phyloP scores from a whole-genome alignment of 2,329 filamentous ascomycete species.

The Xylaria multiplex region DNA sequence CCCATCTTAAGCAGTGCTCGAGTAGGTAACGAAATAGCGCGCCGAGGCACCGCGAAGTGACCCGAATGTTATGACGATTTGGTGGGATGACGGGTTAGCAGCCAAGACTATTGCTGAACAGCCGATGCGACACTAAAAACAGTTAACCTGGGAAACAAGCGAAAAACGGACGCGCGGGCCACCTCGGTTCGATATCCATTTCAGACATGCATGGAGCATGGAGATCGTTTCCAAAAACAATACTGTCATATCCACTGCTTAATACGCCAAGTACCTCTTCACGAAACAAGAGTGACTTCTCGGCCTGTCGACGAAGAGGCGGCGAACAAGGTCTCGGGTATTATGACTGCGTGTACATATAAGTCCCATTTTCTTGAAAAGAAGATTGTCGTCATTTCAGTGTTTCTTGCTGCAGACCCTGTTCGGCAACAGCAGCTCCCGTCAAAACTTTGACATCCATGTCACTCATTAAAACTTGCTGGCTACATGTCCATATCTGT shows the following conservation, averaged over 20 bases:
- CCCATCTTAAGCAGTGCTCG: background rate
- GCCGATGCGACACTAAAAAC: background rate
- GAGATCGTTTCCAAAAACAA: conserved; percentile 13
- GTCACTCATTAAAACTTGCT: background rate
- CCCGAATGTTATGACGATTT: conserved; percentile 11
- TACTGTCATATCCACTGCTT: conserved; percentile 1
- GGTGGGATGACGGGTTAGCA: conserved; percentile 2
- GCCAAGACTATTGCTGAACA: too few species aligned
- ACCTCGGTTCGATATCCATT: background rate
- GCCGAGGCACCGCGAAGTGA: conserved; percentile 6
- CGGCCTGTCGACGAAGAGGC: too few species aligned
- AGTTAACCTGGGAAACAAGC: background rate
- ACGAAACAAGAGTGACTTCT: too few species aligned
- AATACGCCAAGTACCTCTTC: background rate
- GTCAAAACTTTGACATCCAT: background rate
- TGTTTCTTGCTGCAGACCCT: too few species aligned
- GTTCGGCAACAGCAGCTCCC: too few species aligned
- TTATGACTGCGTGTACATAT: too few species aligned
- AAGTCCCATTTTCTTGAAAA: too few species aligned
- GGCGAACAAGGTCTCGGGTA: too few species aligned
- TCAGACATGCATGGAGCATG: background rate
- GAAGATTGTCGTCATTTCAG: too few species aligned
- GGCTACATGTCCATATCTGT: background rate
- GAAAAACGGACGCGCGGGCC: conserved; percentile 23
- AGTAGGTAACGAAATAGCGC: conserved; percentile 7